Conservation (phyloP, 163 green algal genomes). For the Scenedesmus sp. region DNA sequence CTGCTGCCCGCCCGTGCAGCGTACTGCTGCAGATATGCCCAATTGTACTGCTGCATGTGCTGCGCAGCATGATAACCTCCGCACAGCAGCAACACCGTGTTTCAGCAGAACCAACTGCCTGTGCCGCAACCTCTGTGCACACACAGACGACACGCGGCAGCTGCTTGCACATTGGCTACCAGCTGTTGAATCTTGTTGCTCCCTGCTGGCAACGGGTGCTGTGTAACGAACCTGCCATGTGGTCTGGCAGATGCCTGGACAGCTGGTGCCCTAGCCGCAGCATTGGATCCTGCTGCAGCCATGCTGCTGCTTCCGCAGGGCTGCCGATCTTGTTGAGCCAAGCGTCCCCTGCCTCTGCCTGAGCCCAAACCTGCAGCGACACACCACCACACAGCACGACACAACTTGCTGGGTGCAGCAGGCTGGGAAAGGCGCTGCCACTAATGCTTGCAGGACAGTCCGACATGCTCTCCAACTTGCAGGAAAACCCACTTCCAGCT, state of each 20-base stretch:
- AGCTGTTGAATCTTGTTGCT: neutral
- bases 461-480: neutral
- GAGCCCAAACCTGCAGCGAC: slow-evolving; percentile 20
- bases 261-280: slow-evolving; percentile 18
- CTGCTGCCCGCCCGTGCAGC: neutral
- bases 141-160: neutral
- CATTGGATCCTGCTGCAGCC: slow-evolving; percentile 20
- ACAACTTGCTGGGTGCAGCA: neutral
- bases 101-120: too few species aligned
- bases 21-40: neutral
- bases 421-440: neutral
- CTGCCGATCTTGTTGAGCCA: slow-evolving; percentile 24
- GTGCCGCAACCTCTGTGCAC: neutral
- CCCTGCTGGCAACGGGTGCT: neutral
- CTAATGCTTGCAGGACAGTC: neutral
- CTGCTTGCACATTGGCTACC: neutral
- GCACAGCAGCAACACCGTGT: too few species aligned
- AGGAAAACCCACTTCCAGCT: neutral
- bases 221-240: slow-evolving; percentile 21
- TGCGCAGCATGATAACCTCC: too few species aligned
- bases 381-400: neutral
- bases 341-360: slow-evolving; percentile 16
- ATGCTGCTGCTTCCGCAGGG: slow-evolving; percentile 22
- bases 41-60: neutral
- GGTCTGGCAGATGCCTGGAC: neutral